Conservation (phyloP, 306 rosid genomes). For the Cucurbita argyrosperma region DNA sequence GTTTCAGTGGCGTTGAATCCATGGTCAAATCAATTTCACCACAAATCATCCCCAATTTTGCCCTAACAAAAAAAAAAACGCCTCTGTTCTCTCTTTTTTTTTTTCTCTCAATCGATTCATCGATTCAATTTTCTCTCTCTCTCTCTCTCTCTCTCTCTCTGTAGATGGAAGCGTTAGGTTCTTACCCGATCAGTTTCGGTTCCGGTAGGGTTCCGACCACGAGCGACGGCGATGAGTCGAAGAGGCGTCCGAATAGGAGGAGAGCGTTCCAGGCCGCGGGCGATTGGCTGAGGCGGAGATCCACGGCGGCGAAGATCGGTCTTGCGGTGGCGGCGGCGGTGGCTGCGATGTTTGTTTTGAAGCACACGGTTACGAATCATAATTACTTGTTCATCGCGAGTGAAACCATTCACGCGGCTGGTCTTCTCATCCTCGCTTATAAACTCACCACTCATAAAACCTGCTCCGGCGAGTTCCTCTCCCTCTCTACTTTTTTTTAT, state of each 20-base stretch:
- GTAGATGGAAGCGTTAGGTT: neutral
- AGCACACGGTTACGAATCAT: constrained; percentile 11
- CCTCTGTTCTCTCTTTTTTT: neutral
- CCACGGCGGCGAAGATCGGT: constrained; percentile 34
- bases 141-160: neutral
- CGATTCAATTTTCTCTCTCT: neutral
- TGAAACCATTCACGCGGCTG: constrained; percentile 32
- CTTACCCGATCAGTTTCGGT: neutral
- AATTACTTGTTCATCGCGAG: constrained; percentile 31
- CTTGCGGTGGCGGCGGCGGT: constrained; percentile 24
- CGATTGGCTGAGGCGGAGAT: constrained; percentile 35
- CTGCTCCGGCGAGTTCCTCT: constrained; percentile 47
- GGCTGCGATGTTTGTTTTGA: constrained; percentile 30
- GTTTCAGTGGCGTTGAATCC: neutral
- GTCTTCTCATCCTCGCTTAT: constrained; percentile 44
- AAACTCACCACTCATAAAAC: constrained; percentile 60
- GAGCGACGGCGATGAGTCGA: neutral
- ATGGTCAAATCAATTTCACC: neutral
- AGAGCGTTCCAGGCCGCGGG: neutral
- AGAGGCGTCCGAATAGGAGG: neutral
- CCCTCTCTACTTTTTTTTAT: neutral
- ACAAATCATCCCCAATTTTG: neutral
- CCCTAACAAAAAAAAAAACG: neutral
- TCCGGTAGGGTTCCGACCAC: neutral
- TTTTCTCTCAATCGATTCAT: neutral